Evolutionary conservation across 495 filamentous ascomycete genomes (phyloP).

Genomic region (Daldinia bambusicola): DNA sequence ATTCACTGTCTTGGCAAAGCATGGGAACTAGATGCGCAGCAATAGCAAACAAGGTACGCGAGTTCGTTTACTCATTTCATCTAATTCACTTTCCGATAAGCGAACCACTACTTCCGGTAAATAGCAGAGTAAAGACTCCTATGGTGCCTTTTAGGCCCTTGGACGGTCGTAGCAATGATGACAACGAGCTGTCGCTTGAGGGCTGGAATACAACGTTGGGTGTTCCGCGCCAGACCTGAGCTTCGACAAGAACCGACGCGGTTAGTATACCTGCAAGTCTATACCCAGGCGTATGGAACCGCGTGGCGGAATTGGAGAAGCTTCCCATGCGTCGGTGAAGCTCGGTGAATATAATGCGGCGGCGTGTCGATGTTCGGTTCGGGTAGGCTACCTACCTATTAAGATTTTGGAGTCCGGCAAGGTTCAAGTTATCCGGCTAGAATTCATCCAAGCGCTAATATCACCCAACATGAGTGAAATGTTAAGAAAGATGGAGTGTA

Average conservation of each 20-base stretch:
- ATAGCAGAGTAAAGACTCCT: conserved; percentile 4
- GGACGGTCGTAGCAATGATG: conserved; percentile 10
- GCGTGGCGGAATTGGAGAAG: not conserved
- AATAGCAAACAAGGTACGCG: conserved; percentile 17
- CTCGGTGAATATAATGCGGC: conserved; percentile 66
- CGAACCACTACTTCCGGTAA: conserved; percentile 10
- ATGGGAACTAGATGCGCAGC: conserved; percentile 41
- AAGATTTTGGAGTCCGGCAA: conserved; percentile 32
- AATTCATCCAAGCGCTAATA: conserved; percentile 46
- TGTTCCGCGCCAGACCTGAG: conserved; percentile 60
- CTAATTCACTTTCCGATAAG: not conserved
- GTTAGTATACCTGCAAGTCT: conserved; percentile 39
- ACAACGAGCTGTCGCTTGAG: conserved; percentile 2
- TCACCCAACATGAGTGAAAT: conserved; percentile 46
- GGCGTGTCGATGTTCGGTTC: conserved; percentile 41
- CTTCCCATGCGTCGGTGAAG: conserved; percentile 60
- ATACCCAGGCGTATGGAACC: conserved; percentile 36
- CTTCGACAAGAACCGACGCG: conserved; percentile 62
- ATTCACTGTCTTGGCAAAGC: too few relatives aligned
- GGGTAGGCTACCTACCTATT: conserved; percentile 18
- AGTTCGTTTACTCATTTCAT: conserved; percentile 1
- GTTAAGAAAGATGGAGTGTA: conserved; percentile 39
- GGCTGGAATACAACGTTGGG: conserved; percentile 63
- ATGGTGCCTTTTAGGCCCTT: conserved; percentile 5
- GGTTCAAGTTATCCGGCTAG: conserved; percentile 42